Conservation (phyloP, 352 stramenopile species). For the Aphanomyces invadans region DNA sequence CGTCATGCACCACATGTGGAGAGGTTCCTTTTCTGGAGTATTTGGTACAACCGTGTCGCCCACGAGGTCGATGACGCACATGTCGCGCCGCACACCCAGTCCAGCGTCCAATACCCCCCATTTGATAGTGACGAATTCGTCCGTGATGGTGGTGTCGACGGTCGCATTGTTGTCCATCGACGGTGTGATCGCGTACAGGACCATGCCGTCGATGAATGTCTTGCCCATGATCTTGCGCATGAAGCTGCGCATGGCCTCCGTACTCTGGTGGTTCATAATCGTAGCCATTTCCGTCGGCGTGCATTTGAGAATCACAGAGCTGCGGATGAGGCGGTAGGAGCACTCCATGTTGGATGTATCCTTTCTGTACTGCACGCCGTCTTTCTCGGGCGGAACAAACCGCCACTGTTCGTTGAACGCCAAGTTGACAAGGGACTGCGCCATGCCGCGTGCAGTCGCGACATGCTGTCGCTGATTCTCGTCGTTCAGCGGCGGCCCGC, state of each 20-base stretch:
- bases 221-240: conserved; percentile 66
- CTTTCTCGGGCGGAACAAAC: conserved; percentile 69
- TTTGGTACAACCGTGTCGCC: conserved; percentile 56
- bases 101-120: conserved; percentile 65
- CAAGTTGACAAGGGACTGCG: conserved; percentile 48
- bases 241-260: conserved; percentile 67
- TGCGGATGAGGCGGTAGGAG: conserved; percentile 56
- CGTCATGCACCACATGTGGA: conserved; percentile 73
- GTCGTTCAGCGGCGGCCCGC: conserved; percentile 46
- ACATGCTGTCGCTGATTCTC: conserved; percentile 54
- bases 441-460: conserved; percentile 43
- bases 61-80: conserved; percentile 69
- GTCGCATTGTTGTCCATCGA: conserved; percentile 30
- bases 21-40: conserved; percentile 41
- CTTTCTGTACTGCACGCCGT: conserved; percentile 72
- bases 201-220: conserved; percentile 66
- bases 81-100: conserved; percentile 45
- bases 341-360: conserved; percentile 68
- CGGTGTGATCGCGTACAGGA: conserved; percentile 49
- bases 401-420: conserved; percentile 76
- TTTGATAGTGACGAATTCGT: conserved; percentile 65
- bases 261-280: conserved; percentile 58
- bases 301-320: conserved; percentile 59
- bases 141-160: conserved; percentile 27
- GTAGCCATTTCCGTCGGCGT: conserved; percentile 69